Percentiles rank a stretch among this genome's conserved stretches.
phyloP scores from a whole-genome alignment of 2,329 filamentous ascomycete species.

The Monilinia aucupariae region DNA sequence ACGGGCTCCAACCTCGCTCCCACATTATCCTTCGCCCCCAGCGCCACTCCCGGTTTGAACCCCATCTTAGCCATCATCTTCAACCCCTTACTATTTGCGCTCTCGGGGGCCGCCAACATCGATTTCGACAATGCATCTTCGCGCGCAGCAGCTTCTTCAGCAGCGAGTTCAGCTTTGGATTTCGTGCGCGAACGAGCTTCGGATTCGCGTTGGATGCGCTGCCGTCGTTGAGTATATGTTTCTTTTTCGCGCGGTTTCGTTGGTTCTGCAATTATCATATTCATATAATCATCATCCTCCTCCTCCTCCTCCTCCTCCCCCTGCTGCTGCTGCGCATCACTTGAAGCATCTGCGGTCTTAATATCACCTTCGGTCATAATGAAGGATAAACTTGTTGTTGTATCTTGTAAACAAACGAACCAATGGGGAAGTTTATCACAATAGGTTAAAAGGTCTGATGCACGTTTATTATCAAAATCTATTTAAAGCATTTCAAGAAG shows the following conservation, averaged over 20 bases:
- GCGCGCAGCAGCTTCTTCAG: conserved; percentile 63
- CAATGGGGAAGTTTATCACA: background rate
- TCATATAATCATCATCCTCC: conserved; percentile 96
- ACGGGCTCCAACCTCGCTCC: conserved; percentile 62
- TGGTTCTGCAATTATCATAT: conserved; percentile 78
- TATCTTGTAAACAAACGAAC: background rate
- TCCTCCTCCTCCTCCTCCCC: conserved; percentile 34
- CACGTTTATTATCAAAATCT: background rate
- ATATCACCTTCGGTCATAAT: background rate
- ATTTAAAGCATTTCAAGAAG: background rate
- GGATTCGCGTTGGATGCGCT: conserved; percentile 49
- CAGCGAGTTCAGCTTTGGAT: conserved; percentile 78
- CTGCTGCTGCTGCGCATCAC: background rate
- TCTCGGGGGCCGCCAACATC: conserved; percentile 52
- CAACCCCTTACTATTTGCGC: conserved; percentile 74
- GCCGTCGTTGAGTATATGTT: conserved; percentile 53
- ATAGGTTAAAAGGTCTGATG: background rate
- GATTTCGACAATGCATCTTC: conserved; percentile 73
- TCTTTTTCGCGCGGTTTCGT: conserved; percentile 46
- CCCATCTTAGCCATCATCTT: conserved; percentile 98
- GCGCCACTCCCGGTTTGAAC: conserved; percentile 67
- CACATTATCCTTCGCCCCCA: conserved; percentile 58
- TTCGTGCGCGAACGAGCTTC: conserved; percentile 63
- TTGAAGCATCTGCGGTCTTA: background rate
- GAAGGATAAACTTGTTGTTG: background rate